Base-by-base conservation (phyloP, 345 rosid species). In the Passiflora organensis region DNA sequence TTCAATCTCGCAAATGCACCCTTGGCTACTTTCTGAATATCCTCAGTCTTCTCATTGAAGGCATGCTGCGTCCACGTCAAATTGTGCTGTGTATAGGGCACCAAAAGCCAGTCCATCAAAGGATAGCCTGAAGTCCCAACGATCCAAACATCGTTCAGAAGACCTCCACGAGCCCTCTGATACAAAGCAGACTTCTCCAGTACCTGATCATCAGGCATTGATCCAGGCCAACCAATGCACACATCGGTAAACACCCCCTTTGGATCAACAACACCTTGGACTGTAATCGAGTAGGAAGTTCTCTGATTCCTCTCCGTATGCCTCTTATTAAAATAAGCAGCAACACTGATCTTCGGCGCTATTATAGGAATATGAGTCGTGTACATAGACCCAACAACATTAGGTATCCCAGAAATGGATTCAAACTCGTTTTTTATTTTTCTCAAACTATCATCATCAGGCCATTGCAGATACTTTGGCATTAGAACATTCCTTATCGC, bases 161-260 rank as follows among this genome's bases (percentile, higher is more conserved):
- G 69, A 9, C 91, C 86, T n/a, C 83, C 77, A 59, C 64, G 78
- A 1, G 91, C 95, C 60, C 95, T 78, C 36, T 87, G 88, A 41
- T 67, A 72, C 43, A 87, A 56, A 55, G 86, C 80, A 6, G 91
- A 84, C 76, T 82, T 84, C 75, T 87, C 95, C 23, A 87, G 52
- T 34, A 87, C 91, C 54, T 84, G 80, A 64, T 84, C 91, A 72
- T 87, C 86, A 43, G 78, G 72, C 91, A 87, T 84, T 8, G 95
- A 87, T 18, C 95, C 95, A 0, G 95, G 95, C 91, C 95, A 87
- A 0, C 95, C 95, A 8, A 84, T 84, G 32, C 91, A 87, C n/a
- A 87, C 86, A 70, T 84, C 95, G 2, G 86, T 82, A 45, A 87
- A 84, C 13, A 82, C 85, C 0, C 91, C 89, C n/a, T 48, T 80